Base-by-base conservation (phyloP, 345 rosid species). In the Fremontodendron californicum region DNA sequence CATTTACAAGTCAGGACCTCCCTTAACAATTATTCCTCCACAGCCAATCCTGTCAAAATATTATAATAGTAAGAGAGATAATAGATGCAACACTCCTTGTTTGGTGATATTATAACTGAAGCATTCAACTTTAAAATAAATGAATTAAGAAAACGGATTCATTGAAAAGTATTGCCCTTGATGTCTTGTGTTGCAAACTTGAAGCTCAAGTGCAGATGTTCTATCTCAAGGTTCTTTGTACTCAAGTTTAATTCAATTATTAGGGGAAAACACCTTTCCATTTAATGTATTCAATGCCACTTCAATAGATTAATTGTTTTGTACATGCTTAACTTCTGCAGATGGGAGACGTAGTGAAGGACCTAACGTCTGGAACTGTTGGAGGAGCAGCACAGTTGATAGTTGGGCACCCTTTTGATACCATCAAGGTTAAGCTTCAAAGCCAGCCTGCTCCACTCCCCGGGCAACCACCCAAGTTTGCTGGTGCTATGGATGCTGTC, bases 391-490 rank as follows among this genome's bases (percentile, higher is more conserved):
- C 98, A 46, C 99, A 94, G 66, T 80, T 96, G 81, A 73, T 96
- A 40, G 80, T 80, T 23, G 99, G 99, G 10, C 99, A 96, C 84
- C 99, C 99, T 15, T 96, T 96, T 75, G 99, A 96, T 80, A 96
- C 99, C 25, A 90, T 96, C 86, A 96, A 96, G 86, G 99, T 96
- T 80, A 96, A 96, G 88, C 99, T 96, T 71, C 99, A 96, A 78
- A 96, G 99, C 87, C 98, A 94, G 85, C 97, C 96, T 16, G 72
- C 83, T 86, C 91, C 97, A 23, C 77, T 85, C 39, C 97, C 97
- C 0, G 98, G 98, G 67, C 98, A 92, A 67, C 82, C 89, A 76
- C 96, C 87, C 29, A 94, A 88, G 81, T 96, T 77, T 79, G 73
- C 85, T 0, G 97, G 99, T 69, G 99, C 99, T 25, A 84, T 91